Percentiles rank a stretch among this genome's conserved stretches.
These are phyloP conservation scores for Aspergillus fijiensis DNA, from an alignment of 2,329 filamentous ascomycete species.

Conservation along the genomic window DNA sequence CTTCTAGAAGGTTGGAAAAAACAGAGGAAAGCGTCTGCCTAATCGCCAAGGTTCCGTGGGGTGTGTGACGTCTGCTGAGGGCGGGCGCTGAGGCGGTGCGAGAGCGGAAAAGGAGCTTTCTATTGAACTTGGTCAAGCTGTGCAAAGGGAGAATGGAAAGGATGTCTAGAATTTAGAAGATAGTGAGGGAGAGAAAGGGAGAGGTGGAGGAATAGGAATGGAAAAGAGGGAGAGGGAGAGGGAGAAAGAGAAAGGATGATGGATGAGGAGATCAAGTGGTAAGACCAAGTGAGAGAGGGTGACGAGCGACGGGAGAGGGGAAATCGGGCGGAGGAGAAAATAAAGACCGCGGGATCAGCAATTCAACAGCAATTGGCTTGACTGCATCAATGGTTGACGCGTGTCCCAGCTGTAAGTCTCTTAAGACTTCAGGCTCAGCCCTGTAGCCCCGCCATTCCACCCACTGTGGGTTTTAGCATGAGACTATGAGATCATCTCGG, in stretches of 20 bases:
- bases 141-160: background rate
- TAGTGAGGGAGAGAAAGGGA: background rate
- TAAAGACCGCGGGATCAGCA: background rate
- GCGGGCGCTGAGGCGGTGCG: background rate
- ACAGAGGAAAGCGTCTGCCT: constrained; percentile 3
- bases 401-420: background rate
- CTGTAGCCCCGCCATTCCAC: constrained; percentile 13
- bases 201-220: background rate
- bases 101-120: background rate
- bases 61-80: background rate
- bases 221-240: background rate
- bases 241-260: background rate
- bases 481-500: background rate
- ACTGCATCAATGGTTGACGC: too few relatives aligned
- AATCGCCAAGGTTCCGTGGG: background rate
- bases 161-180: background rate
- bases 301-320: background rate
- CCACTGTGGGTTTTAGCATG: background rate
- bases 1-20: background rate
- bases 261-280: too few relatives aligned
- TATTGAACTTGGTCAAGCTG: background rate
- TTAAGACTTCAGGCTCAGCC: constrained; percentile 11
- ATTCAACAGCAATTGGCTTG: background rate
- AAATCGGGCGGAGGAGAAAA: background rate
- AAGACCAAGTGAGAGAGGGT: too few relatives aligned